Evolutionary conservation across 179 eudicot genomes (phyloP).

Genomic region (Gypsophila paniculata): DNA sequence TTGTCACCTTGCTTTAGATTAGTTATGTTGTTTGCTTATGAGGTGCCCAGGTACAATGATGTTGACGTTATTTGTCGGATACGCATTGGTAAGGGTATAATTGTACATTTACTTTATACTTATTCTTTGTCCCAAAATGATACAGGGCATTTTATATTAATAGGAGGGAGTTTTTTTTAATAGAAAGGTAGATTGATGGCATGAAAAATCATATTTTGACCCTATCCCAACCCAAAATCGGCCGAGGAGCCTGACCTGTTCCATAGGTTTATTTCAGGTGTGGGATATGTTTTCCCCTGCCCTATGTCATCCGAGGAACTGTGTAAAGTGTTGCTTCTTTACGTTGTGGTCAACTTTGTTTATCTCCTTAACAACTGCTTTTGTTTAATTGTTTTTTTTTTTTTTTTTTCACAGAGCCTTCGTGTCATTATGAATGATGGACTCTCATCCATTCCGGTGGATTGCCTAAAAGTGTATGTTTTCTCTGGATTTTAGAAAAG

Average conservation of each 20-base stretch:
- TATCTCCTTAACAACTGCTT: neutral
- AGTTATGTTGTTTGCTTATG: neutral
- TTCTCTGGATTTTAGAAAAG: conserved; percentile 3
- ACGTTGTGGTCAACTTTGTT: neutral
- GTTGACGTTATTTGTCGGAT: neutral
- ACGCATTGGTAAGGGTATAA: no score
- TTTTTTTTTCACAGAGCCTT: conserved; percentile 56
- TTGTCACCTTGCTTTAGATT: neutral
- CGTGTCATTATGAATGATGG: conserved; percentile 97
- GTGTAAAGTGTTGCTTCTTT: conserved; percentile 6
- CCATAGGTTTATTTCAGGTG: neutral
- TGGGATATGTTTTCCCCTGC: neutral
- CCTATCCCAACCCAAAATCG: neutral
- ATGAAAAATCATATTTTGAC: neutral
- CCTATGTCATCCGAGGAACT: neutral
- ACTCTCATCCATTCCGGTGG: conserved; percentile 71
- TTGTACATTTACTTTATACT: neutral
- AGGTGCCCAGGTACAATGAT: neutral
- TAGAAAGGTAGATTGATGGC: no score
- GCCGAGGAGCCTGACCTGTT: neutral
- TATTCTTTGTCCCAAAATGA: no score
- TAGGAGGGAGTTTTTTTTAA: no score
- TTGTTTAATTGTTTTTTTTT: conserved; percentile 14
- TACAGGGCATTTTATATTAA: no score
- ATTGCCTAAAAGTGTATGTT: conserved; percentile 85